Evolutionary conservation across 129 eudicot species (phyloP).

Genomic region (Tagetes erecta): DNA sequence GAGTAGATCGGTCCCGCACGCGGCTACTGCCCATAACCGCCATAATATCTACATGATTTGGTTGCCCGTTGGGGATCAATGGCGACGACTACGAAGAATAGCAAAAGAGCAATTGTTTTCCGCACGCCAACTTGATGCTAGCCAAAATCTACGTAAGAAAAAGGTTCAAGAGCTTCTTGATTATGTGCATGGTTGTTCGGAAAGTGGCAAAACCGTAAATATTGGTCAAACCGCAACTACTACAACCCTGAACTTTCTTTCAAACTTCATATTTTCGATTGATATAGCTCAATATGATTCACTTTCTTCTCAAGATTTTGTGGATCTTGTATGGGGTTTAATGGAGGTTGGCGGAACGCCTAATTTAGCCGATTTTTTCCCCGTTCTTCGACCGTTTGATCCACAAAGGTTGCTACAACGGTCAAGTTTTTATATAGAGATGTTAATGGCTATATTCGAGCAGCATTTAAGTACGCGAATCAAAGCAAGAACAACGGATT

Average conservation of each 20-base stretch:
- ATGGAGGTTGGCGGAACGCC: conserved; percentile 37
- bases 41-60: conserved; percentile 21
- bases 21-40: conserved; percentile 7
- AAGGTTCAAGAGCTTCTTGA: conserved; percentile 35
- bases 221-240: conserved; percentile 31
- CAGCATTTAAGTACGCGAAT: conserved; percentile 17
- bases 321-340: conserved; percentile 22
- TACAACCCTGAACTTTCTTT: conserved; percentile 34
- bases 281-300: conserved; percentile 32
- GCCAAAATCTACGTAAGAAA: conserved; percentile 26
- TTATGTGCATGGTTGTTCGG: conserved; percentile 12
- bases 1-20: conserved; percentile 18
- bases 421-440: neutral
- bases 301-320: conserved; percentile 26
- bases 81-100: conserved; percentile 29
- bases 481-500: conserved; percentile 4
- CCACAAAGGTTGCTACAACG: conserved; percentile 22
- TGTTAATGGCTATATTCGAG: conserved; percentile 29
- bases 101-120: conserved; percentile 32
- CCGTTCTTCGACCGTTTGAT: conserved; percentile 27
- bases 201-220: conserved; percentile 16
- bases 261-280: conserved; percentile 38
- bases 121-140: conserved; percentile 28
- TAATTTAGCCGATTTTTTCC: conserved; percentile 34
- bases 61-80: conserved; percentile 27